These are phyloP conservation scores for Gaertneriomyces semiglobifer DNA, from an alignment of 192 early-diverging fungal species.

Conservation along the genomic window DNA sequence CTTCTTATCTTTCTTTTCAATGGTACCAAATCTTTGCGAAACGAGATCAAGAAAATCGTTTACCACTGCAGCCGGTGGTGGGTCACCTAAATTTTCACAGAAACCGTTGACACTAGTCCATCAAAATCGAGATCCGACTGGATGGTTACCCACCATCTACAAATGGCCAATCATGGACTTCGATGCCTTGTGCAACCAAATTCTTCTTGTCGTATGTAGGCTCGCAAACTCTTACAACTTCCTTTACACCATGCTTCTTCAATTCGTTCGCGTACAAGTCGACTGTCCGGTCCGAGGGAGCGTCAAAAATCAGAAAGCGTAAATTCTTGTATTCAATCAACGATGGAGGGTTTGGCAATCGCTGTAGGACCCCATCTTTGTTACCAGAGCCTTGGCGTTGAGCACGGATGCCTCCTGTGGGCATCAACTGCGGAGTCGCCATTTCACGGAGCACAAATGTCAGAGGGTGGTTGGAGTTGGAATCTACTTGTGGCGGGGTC, in stretches of 20 bases:
- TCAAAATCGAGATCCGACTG: not conserved
- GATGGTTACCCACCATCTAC: constrained; percentile 43
- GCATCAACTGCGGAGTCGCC: not conserved
- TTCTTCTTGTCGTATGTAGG: constrained; percentile 68
- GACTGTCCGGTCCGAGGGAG: constrained; percentile 68
- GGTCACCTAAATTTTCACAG: constrained; percentile 38
- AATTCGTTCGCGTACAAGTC: constrained; percentile 73
- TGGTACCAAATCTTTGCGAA: constrained; percentile 46
- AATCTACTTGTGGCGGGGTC: no score
- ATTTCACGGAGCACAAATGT: no score
- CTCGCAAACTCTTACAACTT: constrained; percentile 82
- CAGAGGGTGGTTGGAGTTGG: no score
- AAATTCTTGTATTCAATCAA: constrained; percentile 66
- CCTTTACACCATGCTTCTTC: constrained; percentile 57
- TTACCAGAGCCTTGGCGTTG: constrained; percentile 19
- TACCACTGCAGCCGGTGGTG: constrained; percentile 60
- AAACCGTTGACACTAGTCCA: not conserved
- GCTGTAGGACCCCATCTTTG: constrained; percentile 19
- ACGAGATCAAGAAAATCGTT: constrained; percentile 67
- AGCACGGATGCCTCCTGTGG: constrained; percentile 11
- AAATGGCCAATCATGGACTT: constrained; percentile 71
- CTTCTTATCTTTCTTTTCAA: constrained; percentile 17
- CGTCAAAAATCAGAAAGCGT: constrained; percentile 76
- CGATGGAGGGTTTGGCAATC: constrained; percentile 54
- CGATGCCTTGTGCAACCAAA: constrained; percentile 55